These are phyloP conservation scores for Penicillium canariense DNA, from an alignment of 495 filamentous ascomycete genomes.

Conservation along the genomic window DNA sequence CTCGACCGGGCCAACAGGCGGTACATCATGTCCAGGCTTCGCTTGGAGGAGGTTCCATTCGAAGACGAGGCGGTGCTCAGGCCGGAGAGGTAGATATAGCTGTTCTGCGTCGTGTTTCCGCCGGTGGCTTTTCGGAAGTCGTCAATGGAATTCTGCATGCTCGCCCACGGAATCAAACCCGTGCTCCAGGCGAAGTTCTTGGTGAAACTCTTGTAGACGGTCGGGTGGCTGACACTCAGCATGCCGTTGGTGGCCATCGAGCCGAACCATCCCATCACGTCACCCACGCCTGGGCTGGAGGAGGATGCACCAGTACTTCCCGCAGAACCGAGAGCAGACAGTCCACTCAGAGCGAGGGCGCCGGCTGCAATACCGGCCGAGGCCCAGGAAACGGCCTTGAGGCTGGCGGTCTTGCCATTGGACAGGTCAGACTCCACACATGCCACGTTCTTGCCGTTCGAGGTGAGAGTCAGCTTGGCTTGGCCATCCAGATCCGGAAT, in stretches of 20 bases:
- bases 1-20: constrained; percentile 53
- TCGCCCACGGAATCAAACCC: constrained; percentile 77
- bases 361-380: constrained; percentile 86
- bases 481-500: constrained; percentile 88
- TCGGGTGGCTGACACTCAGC: constrained; percentile 84
- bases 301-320: constrained; percentile 62
- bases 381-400: constrained; percentile 78
- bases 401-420: constrained; percentile 78
- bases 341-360: constrained; percentile 70
- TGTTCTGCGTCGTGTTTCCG: constrained; percentile 79
- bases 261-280: constrained; percentile 90
- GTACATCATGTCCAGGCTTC: constrained; percentile 50
- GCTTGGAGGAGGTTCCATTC: constrained; percentile 37
- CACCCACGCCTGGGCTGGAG: constrained; percentile 78
- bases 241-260: constrained; percentile 93
- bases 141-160: constrained; percentile 82
- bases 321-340: constrained; percentile 66
- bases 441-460: constrained; percentile 63
- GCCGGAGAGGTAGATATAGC: constrained; percentile 69
- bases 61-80: constrained; percentile 44
- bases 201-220: constrained; percentile 81
- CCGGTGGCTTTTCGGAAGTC: constrained; percentile 76
- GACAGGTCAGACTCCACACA: constrained; percentile 79
- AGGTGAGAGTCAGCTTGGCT: constrained; percentile 73
- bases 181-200: constrained; percentile 93